Conservation (phyloP, 2,329 filamentous ascomycete species). For the Hortaea werneckii region DNA sequence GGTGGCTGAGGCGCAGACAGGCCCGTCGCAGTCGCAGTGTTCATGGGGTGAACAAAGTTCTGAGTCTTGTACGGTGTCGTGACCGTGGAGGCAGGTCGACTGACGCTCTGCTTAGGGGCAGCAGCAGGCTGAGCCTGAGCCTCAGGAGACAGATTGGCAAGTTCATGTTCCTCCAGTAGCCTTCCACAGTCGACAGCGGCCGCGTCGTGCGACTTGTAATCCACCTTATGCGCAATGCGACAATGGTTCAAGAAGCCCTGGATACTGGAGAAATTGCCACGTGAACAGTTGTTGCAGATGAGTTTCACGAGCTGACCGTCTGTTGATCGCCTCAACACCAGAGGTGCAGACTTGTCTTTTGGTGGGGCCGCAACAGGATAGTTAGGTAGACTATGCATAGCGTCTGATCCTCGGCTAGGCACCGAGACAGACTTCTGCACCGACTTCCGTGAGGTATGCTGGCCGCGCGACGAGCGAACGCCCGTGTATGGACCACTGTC, state of each 20-base stretch:
- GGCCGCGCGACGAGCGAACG: conserved; percentile 71
- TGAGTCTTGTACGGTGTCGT: conserved; percentile 11
- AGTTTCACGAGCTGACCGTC: conserved; percentile 83
- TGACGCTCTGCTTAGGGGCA: conserved; percentile 5
- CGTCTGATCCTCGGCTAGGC: conserved; percentile 37
- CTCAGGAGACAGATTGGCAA: conserved; percentile 20
- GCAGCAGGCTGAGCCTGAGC: conserved; percentile 11
- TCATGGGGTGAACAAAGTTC: conserved; percentile 22
- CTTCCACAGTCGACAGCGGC: conserved; percentile 82
- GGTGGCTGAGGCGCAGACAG: conserved; percentile 1
- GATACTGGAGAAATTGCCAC: conserved; percentile 88
- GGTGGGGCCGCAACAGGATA: conserved; percentile 62
- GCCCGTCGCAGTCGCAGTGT: conserved; percentile 2
- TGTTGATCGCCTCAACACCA: conserved; percentile 69
- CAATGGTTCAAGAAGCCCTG: conserved; percentile 99
- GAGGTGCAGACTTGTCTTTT: conserved; percentile 63
- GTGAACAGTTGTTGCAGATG: conserved; percentile 74
- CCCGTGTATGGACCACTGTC: conserved; percentile 34
- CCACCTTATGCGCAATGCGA: conserved; percentile 84
- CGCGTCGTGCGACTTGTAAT: conserved; percentile 93
- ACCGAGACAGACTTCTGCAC: conserved; percentile 46
- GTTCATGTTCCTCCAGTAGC: conserved; percentile 61
- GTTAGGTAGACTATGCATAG: conserved; percentile 43
- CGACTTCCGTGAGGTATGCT: conserved; percentile 46
- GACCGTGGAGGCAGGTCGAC: conserved; percentile 7